phyloP scores from a whole-genome alignment of 768 basidiomycete species.

The Aureoboletus auriporus region DNA sequence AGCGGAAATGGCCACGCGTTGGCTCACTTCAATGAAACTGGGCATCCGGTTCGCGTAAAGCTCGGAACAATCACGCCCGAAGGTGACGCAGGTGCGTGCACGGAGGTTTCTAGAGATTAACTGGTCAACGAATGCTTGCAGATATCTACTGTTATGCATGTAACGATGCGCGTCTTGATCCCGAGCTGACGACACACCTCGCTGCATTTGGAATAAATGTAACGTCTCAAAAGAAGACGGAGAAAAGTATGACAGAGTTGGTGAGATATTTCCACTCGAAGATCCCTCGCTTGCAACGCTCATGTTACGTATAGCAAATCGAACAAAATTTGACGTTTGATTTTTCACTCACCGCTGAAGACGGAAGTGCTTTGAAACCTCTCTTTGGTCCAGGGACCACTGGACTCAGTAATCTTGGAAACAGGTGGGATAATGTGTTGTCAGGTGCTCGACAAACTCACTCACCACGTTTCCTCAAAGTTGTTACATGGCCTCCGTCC shows the following conservation, averaged over 20 bases:
- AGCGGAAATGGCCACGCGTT: conserved; percentile 91
- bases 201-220: conserved; percentile 86
- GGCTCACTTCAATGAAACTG: conserved; percentile 64
- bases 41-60: conserved; percentile 85
- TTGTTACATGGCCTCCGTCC: conserved; percentile 95
- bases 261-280: conserved; percentile 37
- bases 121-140: conserved; percentile 18
- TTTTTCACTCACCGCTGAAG: conserved; percentile 84
- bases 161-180: conserved; percentile 79
- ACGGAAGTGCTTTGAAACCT: conserved; percentile 84
- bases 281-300: neutral
- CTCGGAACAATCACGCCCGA: conserved; percentile 96
- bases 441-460: neutral
- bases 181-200: conserved; percentile 69
- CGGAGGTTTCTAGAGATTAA: neutral
- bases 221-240: conserved; percentile 77
- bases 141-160: conserved; percentile 95
- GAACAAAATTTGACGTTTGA: conserved; percentile 95
- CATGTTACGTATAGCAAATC: conserved; percentile 62
- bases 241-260: conserved; percentile 95
- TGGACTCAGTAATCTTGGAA: conserved; percentile 88
- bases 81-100: conserved; percentile 71
- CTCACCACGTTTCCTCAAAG: conserved; percentile 35
- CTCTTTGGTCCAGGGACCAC: conserved; percentile 88
- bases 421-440: conserved; percentile 49